Percentiles rank a stretch among this genome's conserved stretches.
phyloP scores from a whole-genome alignment of 2,329 filamentous ascomycete genomes.

The Alternaria postmessia region DNA sequence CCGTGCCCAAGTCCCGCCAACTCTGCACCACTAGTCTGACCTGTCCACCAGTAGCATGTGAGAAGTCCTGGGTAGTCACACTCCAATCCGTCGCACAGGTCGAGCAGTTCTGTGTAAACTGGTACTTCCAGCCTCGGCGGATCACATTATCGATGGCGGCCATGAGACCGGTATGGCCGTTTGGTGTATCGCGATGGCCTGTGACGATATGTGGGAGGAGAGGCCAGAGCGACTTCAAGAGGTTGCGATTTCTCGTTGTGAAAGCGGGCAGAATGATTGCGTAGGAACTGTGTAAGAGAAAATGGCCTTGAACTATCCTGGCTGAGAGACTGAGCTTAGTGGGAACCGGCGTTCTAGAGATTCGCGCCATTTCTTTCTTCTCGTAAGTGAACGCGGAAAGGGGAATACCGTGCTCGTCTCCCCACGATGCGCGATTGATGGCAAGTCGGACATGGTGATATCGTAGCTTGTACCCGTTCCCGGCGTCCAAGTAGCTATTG shows the following conservation, averaged over 20 bases:
- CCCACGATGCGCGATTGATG: constrained; percentile 28
- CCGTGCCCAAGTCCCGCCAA: constrained; percentile 40
- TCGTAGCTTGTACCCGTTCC: constrained; percentile 28
- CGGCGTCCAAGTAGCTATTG: constrained; percentile 37
- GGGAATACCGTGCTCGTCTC: constrained; percentile 35
- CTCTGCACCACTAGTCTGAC: constrained; percentile 25
- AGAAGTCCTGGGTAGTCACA: constrained; percentile 15
- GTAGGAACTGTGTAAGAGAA: constrained; percentile 33
- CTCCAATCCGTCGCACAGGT: constrained; percentile 41
- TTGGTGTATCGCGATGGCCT: constrained; percentile 33
- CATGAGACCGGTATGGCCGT: constrained; percentile 36
- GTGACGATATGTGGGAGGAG: constrained; percentile 37
- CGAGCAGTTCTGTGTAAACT: constrained; percentile 28
- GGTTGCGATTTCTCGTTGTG: constrained; percentile 11
- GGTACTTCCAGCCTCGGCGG: constrained; percentile 25
- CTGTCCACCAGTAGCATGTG: constrained; percentile 20
- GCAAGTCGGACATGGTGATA: constrained; percentile 44
- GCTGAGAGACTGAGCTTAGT: constrained; percentile 23
- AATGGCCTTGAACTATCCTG: constrained; percentile 18
- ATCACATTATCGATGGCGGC: constrained; percentile 31
- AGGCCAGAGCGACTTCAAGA: constrained; percentile 26
- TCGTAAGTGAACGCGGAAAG: constrained; percentile 26
- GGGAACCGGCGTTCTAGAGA: constrained; percentile 25
- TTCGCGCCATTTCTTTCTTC: constrained; percentile 14
- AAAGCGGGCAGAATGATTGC: constrained; percentile 26